Percentiles rank a stretch among this genome's conserved stretches.
Conservation (phyloP, 2,329 filamentous ascomycete species). For the Epichloe amarillans region DNA sequence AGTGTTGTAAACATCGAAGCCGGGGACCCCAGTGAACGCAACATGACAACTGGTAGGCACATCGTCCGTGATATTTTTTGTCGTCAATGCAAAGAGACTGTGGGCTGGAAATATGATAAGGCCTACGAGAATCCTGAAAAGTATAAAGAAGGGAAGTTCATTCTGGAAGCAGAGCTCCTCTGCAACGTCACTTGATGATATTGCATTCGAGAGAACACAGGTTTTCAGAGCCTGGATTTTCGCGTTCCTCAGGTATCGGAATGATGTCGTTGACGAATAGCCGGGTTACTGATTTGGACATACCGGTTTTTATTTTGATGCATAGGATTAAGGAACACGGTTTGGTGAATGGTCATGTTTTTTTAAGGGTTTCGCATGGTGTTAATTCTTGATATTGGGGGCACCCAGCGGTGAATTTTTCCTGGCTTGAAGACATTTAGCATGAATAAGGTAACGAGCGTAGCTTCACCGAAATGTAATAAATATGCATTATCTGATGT, state of each 20-base stretch:
- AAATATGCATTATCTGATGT: not conserved
- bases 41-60: constrained; percentile 95
- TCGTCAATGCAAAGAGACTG: constrained; percentile 78
- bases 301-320: not conserved
- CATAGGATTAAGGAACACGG: not conserved
- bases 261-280: not conserved
- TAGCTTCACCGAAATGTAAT: not conserved
- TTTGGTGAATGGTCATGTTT: not conserved
- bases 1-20: constrained; percentile 80
- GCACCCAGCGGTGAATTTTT: not conserved
- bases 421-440: not conserved
- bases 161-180: constrained; percentile 81
- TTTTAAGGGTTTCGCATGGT: not conserved
- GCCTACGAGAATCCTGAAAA: constrained; percentile 86
- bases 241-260: too few species aligned
- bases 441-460: not conserved
- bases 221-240: not conserved
- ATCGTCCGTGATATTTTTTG: constrained; percentile 87
- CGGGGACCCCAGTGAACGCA: constrained; percentile 79
- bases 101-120: constrained; percentile 99
- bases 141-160: constrained; percentile 98
- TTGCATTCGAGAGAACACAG: not conserved
- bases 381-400: not conserved
- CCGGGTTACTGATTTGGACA: not conserved
- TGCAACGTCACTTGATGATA: constrained; percentile 52